Evolutionary conservation across 1,284 basidiomycete genomes (phyloP).

Genomic region (Marasmius sp.): DNA sequence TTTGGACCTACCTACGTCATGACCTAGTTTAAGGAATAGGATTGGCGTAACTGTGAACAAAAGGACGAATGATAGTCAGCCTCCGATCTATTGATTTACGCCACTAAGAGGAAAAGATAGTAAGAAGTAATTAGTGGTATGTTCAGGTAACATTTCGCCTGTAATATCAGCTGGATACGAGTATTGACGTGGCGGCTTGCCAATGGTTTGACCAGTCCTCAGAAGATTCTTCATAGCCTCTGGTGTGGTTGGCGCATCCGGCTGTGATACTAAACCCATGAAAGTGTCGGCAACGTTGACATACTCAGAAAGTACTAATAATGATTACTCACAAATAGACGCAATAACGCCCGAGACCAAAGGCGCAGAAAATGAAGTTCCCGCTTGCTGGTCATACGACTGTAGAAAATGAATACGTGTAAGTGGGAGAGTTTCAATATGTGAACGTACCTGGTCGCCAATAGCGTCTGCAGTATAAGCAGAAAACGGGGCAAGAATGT

Average conservation of each 20-base stretch:
- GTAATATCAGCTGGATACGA: not conserved
- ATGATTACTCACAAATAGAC: not conserved
- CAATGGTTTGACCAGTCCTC: not conserved
- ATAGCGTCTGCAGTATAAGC: not conserved
- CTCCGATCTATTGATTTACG: not conserved
- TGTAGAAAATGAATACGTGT: not conserved
- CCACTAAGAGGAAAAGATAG: not conserved
- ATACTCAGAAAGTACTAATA: not conserved
- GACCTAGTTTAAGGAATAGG: too few relatives aligned
- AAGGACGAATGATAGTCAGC: too few relatives aligned
- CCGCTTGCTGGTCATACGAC: not conserved
- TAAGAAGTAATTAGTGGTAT: not conserved
- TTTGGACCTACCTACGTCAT: too few relatives aligned
- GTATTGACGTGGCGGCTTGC: not conserved
- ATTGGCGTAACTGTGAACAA: too few relatives aligned
- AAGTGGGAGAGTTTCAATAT: not conserved
- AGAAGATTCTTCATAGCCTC: not conserved
- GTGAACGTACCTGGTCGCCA: not conserved
- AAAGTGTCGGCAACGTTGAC: not conserved
- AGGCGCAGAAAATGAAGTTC: not conserved
- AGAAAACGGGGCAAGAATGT: not conserved
- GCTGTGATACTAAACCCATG: not conserved
- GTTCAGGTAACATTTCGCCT: not conserved
- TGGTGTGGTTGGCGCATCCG: not conserved
- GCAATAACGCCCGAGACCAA: not conserved